Evolutionary conservation across 306 rosid species (phyloP).

Genomic region (Prosopis cineraria): DNA sequence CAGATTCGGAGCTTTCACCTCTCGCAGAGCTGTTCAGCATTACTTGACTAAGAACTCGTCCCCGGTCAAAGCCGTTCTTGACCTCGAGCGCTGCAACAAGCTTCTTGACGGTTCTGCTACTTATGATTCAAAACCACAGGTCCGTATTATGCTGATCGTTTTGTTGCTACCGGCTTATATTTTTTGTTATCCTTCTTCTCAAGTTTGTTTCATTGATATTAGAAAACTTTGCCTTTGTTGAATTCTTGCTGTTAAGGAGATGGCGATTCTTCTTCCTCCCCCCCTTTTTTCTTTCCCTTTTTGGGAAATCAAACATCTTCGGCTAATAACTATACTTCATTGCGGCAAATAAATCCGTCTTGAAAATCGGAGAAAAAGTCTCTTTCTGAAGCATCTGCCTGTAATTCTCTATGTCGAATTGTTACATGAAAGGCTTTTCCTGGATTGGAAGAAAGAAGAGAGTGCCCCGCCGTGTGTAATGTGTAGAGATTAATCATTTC

Average conservation of each 20-base stretch:
- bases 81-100: slow-evolving; percentile 35
- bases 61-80: slow-evolving; percentile 60
- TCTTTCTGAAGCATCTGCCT: neutral
- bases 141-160: slow-evolving; percentile 22
- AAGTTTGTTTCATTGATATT: neutral
- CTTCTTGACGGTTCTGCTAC: slow-evolving; percentile 29
- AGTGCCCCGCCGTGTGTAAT: neutral
- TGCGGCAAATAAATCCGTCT: neutral
- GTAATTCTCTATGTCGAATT: neutral
- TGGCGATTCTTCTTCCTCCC: neutral
- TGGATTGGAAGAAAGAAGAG: neutral
- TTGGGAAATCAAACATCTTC: neutral
- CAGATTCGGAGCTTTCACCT: slow-evolving; percentile 35
- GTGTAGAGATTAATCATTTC: neutral
- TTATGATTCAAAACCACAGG: slow-evolving; percentile 57
- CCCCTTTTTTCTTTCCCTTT: neutral
- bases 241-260: neutral
- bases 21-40: slow-evolving; percentile 37
- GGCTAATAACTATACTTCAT: neutral
- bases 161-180: neutral
- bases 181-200: neutral
- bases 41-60: slow-evolving; percentile 35
- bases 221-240: neutral
- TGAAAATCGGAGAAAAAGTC: neutral
- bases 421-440: neutral